Base-by-base conservation (phyloP, 345 rosid species). In the Euphorbia peplus region DNA sequence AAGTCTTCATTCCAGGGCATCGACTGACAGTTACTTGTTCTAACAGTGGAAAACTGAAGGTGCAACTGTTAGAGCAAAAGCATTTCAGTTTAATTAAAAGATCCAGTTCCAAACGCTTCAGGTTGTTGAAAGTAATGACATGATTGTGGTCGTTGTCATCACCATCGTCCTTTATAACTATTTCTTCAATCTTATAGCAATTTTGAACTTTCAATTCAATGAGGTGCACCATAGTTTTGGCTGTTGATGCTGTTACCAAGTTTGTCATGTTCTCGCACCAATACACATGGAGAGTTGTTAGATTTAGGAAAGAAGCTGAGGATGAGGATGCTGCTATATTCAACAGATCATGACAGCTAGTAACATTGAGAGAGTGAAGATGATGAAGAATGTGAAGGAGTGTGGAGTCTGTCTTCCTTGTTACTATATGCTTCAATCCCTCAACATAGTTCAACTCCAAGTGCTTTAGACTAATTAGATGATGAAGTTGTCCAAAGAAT, bases 81-180 rank as follows among this genome's bases (percentile, higher is more conserved):
- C 72, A 52, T 50, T 24, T 57, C 26, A 76, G 72, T 11, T 14
- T 53, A 30, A 50, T 48, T 26, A 55, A 55, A 25, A 11, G 1
- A 3, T 0, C 16, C 8, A 55, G 24, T 0, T 29, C 2, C 42
- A 39, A 39, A 39, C 6, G 42, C 8, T 39, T 39, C 42, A 39
- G 42, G 10, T 39, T 32, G 6, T 32, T 32, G 37, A 32, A 32
- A 32, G 6, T 32, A 32, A 32, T 32, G n/a, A n/a, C n/a, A 32
- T 32, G 4, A 39, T 39, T 11, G 9, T 39, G 42, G 10, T 39
- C 42, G 1, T 4, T 39, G 42, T 44, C 29, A 35, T 18, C 1
- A 8, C n/a, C 29, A 60, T 39, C 42, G 9, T 2, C n/a, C n/a
- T n/a, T 39, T 39, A 11, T 11, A 39, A 39, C 8, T 5, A 39